Evolutionary conservation across 352 stramenopile genomes (phyloP), one percentile per base, ranked within the genome.

Genomic region (Globisporangium mamillatum): DNA sequence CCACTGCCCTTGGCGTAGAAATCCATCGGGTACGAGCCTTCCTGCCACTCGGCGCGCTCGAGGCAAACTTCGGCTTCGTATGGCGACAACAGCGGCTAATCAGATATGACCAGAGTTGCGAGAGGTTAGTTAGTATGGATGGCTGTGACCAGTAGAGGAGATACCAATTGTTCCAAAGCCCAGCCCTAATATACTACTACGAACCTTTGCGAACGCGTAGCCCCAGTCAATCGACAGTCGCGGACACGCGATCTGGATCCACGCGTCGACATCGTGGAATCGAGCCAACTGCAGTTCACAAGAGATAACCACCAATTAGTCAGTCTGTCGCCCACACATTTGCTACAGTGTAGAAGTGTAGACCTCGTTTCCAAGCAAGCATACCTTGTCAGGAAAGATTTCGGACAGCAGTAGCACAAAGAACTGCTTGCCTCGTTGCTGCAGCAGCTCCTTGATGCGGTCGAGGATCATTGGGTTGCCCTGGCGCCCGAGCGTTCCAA

Each of bases 151-250:
- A 10, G 7, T 24, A 24, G 44, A 52, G 1, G 18, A n/a, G 18
- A 24, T 22, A 12, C 8, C 18, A 52, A 1, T 22, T 52, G 18
- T 24, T 24, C 20, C 29, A 36, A 32, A 8, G 1, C 10, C n/a
- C 10, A 27, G 34, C 14, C 34, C 4, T 32, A 25, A 1, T 29
- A 60, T 29, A 1, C 4, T 55, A 34, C n/a, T 32, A n/a, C 38
- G 18, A 53, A 92, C 88, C 78, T 97, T 98, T 27, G 77, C 76
- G 65, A 99, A 99, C 48, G 94, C 93, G 70, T 99, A 97, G 61
- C 98, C 98, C 98, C 98, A 99, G 76, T 99, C 98, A 44, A 99
- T 98, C 27, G 92, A 99, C 16, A 99, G 82, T 16, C 98, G 83
- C 4, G 98, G 98, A 76, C 98, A 99, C 20, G 98, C 97, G 53